phyloP scores from a whole-genome alignment of 2,329 filamentous ascomycete genomes.

The Ophiognomonia clavigignenti-juglandacearum region DNA sequence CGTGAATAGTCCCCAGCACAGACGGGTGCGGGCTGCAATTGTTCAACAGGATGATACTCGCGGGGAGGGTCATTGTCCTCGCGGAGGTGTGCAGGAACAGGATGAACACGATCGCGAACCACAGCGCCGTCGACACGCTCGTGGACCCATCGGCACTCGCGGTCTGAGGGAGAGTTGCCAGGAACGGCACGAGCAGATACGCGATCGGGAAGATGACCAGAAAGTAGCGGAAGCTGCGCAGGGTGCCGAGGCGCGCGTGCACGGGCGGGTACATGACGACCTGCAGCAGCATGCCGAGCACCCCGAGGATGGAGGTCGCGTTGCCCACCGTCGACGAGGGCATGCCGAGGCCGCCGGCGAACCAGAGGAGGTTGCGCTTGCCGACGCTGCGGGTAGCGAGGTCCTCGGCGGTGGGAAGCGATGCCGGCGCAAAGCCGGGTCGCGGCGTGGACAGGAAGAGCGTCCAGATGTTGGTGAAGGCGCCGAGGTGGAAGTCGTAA shows the following conservation, averaged over 20 bases:
- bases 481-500: slow-evolving; percentile 65
- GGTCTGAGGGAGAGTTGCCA: slow-evolving; percentile 53
- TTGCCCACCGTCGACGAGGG: slow-evolving; percentile 62
- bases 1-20: slow-evolving; percentile 54
- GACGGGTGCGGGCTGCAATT: slow-evolving; percentile 56
- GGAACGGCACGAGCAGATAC: slow-evolving; percentile 63
- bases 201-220: slow-evolving; percentile 63
- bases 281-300: slow-evolving; percentile 65
- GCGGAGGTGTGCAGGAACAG: slow-evolving; percentile 66
- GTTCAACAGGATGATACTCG: slow-evolving; percentile 55
- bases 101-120: slow-evolving; percentile 57
- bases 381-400: slow-evolving; percentile 23
- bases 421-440: slow-evolving; percentile 23
- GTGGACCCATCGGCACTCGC: slow-evolving; percentile 9
- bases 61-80: slow-evolving; percentile 62
- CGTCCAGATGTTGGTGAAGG: slow-evolving; percentile 65
- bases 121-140: slow-evolving; percentile 26
- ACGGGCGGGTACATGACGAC: slow-evolving; percentile 63
- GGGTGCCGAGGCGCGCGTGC: slow-evolving; percentile 59
- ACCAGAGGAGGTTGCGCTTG: slow-evolving; percentile 41
- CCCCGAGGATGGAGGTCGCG: slow-evolving; percentile 64
- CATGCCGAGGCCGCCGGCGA: slow-evolving; percentile 64
- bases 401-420: slow-evolving; percentile 5
- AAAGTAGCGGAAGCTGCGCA: slow-evolving; percentile 62
- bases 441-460: slow-evolving; percentile 65